A percentile compares a stretch with the other conserved stretches of the same genome.
phyloP scores from a whole-genome alignment of 352 stramenopile species.

The Saprolegnia parasitica region DNA sequence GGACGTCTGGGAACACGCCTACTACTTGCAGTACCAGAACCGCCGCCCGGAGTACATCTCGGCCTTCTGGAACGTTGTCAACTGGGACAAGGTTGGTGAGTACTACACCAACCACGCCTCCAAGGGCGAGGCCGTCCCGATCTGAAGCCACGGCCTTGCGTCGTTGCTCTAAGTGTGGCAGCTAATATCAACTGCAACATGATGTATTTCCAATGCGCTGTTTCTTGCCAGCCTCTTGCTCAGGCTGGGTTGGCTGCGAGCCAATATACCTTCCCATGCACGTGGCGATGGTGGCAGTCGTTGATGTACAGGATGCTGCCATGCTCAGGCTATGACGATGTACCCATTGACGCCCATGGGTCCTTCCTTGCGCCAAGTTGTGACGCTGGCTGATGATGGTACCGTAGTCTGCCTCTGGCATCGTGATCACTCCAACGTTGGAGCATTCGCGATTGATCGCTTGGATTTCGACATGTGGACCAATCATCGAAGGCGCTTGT shows the following conservation, averaged over 20 bases:
- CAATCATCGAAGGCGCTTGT: too few relatives aligned
- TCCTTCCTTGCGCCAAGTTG: too few relatives aligned
- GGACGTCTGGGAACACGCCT: constrained; percentile 96
- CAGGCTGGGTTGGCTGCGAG: background rate
- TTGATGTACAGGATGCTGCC: too few relatives aligned
- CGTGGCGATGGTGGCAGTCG: background rate
- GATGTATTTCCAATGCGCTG: background rate
- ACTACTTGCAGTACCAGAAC: constrained; percentile 98
- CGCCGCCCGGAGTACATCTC: constrained; percentile 94
- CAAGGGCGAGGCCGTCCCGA: constrained; percentile 75
- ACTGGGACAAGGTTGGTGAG: constrained; percentile 91
- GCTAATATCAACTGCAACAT: background rate
- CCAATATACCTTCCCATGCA: too few relatives aligned
- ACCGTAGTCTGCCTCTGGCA: too few relatives aligned
- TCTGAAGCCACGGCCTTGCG: constrained; percentile 40
- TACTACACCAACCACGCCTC: constrained; percentile 89
- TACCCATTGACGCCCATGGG: too few relatives aligned
- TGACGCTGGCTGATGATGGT: too few relatives aligned
- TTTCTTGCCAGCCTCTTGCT: background rate
- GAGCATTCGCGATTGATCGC: too few relatives aligned
- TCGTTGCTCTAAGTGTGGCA: background rate
- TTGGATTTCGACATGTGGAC: too few relatives aligned
- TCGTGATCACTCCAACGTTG: too few relatives aligned
- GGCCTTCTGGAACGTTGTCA: constrained; percentile 98
- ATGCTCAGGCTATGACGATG: too few relatives aligned